These are phyloP conservation scores for Fraxinus pennsylvanica DNA, from an alignment of 257 asterid species.

Conservation along the genomic window DNA sequence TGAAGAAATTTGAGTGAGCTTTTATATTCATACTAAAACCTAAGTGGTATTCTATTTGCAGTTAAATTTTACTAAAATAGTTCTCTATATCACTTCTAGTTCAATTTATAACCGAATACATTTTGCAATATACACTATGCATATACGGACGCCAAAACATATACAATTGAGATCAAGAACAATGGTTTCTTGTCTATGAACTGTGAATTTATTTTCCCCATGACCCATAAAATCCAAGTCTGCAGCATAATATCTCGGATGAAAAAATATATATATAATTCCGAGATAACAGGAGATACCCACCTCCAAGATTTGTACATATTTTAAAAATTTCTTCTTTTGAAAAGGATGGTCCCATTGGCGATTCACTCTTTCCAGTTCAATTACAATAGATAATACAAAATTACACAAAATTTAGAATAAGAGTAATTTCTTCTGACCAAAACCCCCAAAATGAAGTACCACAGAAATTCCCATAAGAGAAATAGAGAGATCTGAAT, in stretches of 20 bases:
- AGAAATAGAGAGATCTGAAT: slow-evolving; percentile 3
- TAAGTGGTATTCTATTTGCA: not conserved
- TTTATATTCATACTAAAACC: not conserved
- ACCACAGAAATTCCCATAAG: not conserved
- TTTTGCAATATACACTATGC: not conserved
- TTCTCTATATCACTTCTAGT: not conserved
- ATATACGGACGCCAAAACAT: not conserved
- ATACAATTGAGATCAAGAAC: slow-evolving; percentile 2
- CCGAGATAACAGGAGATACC: not conserved
- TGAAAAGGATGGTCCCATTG: slow-evolving; percentile 3
- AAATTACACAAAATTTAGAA: slow-evolving; percentile 3
- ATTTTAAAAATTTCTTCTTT: slow-evolving; percentile 1
- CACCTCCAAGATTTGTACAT: slow-evolving; percentile 7
- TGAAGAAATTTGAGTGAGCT: not conserved
- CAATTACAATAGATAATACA: slow-evolving; percentile 10
- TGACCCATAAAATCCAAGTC: not conserved
- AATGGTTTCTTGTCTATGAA: not conserved
- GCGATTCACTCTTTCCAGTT: not conserved
- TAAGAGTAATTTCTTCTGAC: not conserved
- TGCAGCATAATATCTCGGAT: not conserved
- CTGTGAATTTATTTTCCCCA: not conserved
- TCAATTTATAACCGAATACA: not conserved
- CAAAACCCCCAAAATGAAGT: slow-evolving; percentile 13
- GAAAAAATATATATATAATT: too few relatives aligned
- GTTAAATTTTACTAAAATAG: not conserved